Evolutionary conservation across 164 flowering plant genomes (phyloP), one percentile per base, ranked within the genome.

Genomic region (Akebia trifoliata): DNA sequence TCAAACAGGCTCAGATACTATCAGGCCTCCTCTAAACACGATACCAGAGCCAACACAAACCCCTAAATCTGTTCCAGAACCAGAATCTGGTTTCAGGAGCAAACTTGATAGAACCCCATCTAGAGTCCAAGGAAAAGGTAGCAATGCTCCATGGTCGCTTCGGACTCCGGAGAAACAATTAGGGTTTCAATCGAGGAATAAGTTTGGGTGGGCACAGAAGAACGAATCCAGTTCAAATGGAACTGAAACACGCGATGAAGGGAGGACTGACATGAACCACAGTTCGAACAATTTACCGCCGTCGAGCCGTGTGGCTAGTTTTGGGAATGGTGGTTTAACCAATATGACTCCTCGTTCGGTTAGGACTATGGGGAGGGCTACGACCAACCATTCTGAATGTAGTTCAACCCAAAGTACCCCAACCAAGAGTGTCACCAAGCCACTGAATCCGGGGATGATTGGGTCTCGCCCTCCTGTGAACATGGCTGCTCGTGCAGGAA

Each of bases 341-440:
- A 76, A 50, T 50, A 52, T 68, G 74, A 85, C 96, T 31, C 96
- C 98, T 20, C 69, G 85, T 40, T 57, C 74, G 0, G 60, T 61
- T 37, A 70, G 91, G 67, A 57, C 67, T 0, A 56, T 40, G 15
- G 87, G 79, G 43, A 83, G 77, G 60, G 68, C 69, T 28, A 53
- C 31, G 56, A 66, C 78, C 0, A 60, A 61, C 58, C 63, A 78
- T 69, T 75, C 89, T 0, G 98, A 89, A 65, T 65, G 76, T 48
- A 78, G 67, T 70, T 86, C 90, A 0, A 73, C 84, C 10, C 97
- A 87, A 49, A 81, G 69, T 57, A 93, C 97, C 0, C 99, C 99
- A 0, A 78, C 90, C 0, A 94, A 85, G 78, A 90, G 97, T 63
- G 91, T 83, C 0, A 73, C 67, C 30, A 93, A 93, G 78, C 97